Evolutionary conservation across 768 basidiomycete genomes (phyloP), one percentile per base, ranked within the genome.

Genomic region (Candolleomyces aberdarensis): DNA sequence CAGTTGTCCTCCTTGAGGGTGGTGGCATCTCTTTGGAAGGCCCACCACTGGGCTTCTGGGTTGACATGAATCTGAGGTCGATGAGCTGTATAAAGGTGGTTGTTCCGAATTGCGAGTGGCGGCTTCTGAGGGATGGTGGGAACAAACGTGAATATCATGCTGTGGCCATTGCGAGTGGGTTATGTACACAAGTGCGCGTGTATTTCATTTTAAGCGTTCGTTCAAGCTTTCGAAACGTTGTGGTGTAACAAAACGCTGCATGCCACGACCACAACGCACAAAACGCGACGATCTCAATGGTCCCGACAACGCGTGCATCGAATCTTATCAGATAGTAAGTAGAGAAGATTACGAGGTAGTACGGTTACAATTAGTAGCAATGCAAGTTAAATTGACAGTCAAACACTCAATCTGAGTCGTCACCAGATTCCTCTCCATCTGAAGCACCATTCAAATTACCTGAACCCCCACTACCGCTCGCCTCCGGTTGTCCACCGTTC

Each of bases 401-500:
- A 39, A 54, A 32, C 57, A 20, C 51, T 36, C 47, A 40, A 53
- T 58, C 62, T 5, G 61, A 59, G 39, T 65, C 64, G 2, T 29
- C 46, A 20, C 13, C 11, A 43, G 41, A 43, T 13, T 43, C 41
- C 5, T n/a, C 41, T 2, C n/a, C 41, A 5, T 26, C 26, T 26
- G 26, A 2, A 26, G 1, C 26, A 26, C 41, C 13, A 43, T 43
- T 15, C 44, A 66, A 62, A 17, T 72, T 71, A 40, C 71, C 74
- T 19, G 72, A 69, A 0, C 68, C 70, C 41, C 65, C 74, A 61
- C 75, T 78, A 71, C 69, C 59, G 67, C 70, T 44, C 64, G 58
- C 20, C 62, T 52, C 10, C 53, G 56, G 62, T 70, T 71, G 15
- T 72, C 41, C 64, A 58, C 61, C 56, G 32, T 63, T 50, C 65